phyloP scores from a whole-genome alignment of 805 yeast genomes.

The Saccharomycopsis fermentans region DNA sequence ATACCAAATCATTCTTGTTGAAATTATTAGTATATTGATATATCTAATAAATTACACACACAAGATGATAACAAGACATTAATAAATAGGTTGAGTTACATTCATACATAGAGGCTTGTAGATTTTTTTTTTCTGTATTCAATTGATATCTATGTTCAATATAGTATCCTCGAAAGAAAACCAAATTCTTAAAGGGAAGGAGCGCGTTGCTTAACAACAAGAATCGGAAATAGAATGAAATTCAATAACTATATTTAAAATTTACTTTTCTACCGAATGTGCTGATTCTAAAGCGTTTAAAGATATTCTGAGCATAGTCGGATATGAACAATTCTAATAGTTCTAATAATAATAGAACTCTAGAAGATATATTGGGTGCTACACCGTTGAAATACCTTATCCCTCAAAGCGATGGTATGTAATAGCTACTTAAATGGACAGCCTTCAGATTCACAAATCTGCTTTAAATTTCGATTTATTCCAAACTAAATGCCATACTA shows the following conservation, averaged over 20 bases:
- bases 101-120: not conserved
- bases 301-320: not conserved
- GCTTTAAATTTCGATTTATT: not conserved
- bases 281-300: not conserved
- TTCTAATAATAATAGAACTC: not conserved
- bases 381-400: constrained; percentile 30
- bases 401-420: constrained; percentile 33
- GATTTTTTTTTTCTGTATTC: no score
- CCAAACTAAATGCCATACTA: constrained; percentile 1
- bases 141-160: not conserved
- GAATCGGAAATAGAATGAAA: not conserved
- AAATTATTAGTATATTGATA: not conserved
- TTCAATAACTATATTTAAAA: not conserved
- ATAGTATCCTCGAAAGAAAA: not conserved
- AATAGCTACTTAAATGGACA: not conserved
- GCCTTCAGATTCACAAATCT: not conserved
- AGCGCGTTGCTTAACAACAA: not conserved
- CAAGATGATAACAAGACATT: not conserved
- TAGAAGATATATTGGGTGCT: constrained; percentile 24
- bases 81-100: not conserved
- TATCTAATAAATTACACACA: not conserved
- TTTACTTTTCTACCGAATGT: not conserved
- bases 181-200: not conserved
- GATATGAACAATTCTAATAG: not conserved
- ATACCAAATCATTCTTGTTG: not conserved